These are phyloP conservation scores for Kodamaea fungicola DNA, from an alignment of 1,139 yeast species.

Conservation along the genomic window DNA sequence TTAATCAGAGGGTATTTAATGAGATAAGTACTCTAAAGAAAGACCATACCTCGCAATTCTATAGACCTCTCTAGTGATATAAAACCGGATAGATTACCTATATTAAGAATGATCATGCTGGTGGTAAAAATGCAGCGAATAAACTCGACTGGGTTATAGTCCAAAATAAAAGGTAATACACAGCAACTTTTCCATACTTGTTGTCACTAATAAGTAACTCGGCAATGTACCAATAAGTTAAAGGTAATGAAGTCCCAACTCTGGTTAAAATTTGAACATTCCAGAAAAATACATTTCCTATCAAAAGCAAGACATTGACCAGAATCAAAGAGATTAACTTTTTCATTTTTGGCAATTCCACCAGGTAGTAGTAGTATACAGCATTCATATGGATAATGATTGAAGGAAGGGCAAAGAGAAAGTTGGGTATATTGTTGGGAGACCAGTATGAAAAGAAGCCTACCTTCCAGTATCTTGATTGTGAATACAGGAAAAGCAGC, in stretches of 20 bases:
- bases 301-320: constrained; percentile 39
- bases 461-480: constrained; percentile 74
- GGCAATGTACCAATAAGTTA: constrained; percentile 71
- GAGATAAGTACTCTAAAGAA: too few species aligned
- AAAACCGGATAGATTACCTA: too few species aligned
- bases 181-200: constrained; percentile 21
- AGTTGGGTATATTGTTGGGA: constrained; percentile 74
- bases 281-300: constrained; percentile 60
- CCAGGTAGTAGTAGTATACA: constrained; percentile 28
- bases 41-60: too few species aligned
- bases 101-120: constrained; percentile 44
- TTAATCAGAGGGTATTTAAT: too few species aligned
- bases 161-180: constrained; percentile 53
- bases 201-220: constrained; percentile 9
- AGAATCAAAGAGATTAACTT: constrained; percentile 30
- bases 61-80: not conserved
- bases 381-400: constrained; percentile 35
- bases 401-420: constrained; percentile 73
- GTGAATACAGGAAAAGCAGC: constrained; percentile 72
- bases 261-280: constrained; percentile 86
- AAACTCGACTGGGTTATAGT: constrained; percentile 54
- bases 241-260: constrained; percentile 71
- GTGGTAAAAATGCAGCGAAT: constrained; percentile 69
- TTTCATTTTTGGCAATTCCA: constrained; percentile 30
- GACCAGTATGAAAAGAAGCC: constrained; percentile 88